Percentiles rank a stretch among this genome's conserved stretches.
Conservation (phyloP, 352 stramenopile species). For the Blastocystis sp. region DNA sequence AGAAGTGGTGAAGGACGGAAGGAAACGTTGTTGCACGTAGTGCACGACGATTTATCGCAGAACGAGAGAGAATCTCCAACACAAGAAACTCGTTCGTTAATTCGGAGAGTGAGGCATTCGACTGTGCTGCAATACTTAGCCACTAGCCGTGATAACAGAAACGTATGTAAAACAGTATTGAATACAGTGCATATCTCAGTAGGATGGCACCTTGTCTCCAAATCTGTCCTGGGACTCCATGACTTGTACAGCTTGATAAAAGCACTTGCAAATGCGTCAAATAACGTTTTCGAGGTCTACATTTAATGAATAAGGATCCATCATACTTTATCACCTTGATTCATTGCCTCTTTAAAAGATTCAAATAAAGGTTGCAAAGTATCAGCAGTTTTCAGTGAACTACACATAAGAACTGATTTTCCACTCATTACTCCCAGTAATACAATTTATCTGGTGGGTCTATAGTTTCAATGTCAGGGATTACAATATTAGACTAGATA, state of each 20-base stretch:
- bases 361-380: background rate
- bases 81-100: background rate
- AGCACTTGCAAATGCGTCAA: background rate
- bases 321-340: background rate
- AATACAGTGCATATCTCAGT: background rate
- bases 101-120: background rate
- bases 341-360: background rate
- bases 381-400: background rate
- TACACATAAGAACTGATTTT: background rate
- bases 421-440: background rate
- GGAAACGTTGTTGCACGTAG: background rate
- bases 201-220: background rate
- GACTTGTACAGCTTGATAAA: background rate
- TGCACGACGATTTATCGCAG: background rate
- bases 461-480: background rate
- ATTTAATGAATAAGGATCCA: background rate
- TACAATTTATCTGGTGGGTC: background rate
- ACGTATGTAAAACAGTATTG: background rate
- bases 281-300: background rate
- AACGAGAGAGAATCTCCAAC: conserved; percentile 24
- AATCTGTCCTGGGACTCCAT: background rate
- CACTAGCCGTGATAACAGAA: background rate
- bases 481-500: background rate
- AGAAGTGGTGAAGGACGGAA: background rate
- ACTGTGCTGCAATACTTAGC: background rate